These are phyloP conservation scores for Candida hungchunana DNA, from an alignment of 805 yeast genomes.

Conservation along the genomic window DNA sequence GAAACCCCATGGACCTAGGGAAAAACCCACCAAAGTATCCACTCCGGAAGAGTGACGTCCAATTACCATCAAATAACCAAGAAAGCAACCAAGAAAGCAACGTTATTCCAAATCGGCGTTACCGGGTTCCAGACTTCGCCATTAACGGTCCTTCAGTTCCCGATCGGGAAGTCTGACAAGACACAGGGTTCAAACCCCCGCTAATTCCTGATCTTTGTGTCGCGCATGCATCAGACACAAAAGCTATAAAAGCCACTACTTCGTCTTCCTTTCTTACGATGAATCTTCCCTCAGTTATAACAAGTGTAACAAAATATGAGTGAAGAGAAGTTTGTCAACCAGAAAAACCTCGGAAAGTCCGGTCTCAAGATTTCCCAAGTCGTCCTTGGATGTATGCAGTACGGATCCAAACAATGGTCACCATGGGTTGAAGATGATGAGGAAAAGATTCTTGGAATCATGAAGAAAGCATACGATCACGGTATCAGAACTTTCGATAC, in stretches of 20 bases:
- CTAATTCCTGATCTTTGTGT: too few species aligned
- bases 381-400: slow-evolving; percentile 51
- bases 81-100: too few species aligned
- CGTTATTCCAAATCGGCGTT: too few species aligned
- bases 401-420: slow-evolving; percentile 32
- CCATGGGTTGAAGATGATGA: slow-evolving; percentile 44
- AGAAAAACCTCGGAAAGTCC: slow-evolving; percentile 33
- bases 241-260: too few species aligned
- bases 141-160: too few species aligned
- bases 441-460: slow-evolving; percentile 37
- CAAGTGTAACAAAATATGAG: not conserved
- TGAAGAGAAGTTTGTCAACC: slow-evolving; percentile 5
- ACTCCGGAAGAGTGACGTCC: too few species aligned
- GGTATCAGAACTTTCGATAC: slow-evolving; percentile 49
- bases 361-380: slow-evolving; percentile 46
- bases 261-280: not conserved
- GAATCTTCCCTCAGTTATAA: not conserved
- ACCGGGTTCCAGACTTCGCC: too few species aligned
- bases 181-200: too few species aligned
- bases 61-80: too few species aligned
- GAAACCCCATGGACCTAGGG: not conserved
- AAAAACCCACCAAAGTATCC: too few species aligned
- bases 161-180: too few species aligned
- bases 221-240: too few species aligned
- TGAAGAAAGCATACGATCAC: slow-evolving; percentile 41